phyloP scores from a whole-genome alignment of 768 basidiomycete species.

The Mycena alexandri region DNA sequence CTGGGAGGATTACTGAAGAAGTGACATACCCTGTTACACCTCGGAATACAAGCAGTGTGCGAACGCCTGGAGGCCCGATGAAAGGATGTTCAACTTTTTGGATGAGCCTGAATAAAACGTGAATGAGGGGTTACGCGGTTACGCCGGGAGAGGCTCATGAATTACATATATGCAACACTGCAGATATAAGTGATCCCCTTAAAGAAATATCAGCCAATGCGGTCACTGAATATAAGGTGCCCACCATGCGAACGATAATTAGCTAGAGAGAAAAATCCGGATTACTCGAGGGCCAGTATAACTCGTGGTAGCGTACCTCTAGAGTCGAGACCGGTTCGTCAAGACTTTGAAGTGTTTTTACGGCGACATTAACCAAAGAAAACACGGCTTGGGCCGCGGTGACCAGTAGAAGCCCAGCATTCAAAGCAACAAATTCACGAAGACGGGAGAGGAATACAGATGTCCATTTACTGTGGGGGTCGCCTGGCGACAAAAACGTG shows the following conservation, averaged over 20 bases:
- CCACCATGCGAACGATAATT: conserved; percentile 71
- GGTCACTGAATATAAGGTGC: conserved; percentile 20
- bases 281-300: conserved; percentile 8
- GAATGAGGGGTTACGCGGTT: conserved; percentile 11
- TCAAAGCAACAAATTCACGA: conserved; percentile 43
- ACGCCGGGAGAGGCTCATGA: conserved; percentile 19
- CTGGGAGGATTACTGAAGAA: conserved; percentile 10
- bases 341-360: conserved; percentile 71
- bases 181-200: conserved; percentile 66
- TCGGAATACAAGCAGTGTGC: conserved; percentile 58
- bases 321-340: conserved; percentile 70
- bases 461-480: neutral
- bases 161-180: conserved; percentile 65
- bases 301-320: conserved; percentile 54
- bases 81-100: conserved; percentile 62
- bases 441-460: conserved; percentile 3
- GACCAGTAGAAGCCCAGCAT: conserved; percentile 73
- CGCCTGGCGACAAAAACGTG: conserved; percentile 13
- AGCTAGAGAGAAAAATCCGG: conserved; percentile 50
- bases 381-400: conserved; percentile 70
- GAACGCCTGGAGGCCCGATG: conserved; percentile 67
- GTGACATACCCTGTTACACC: conserved; percentile 62
- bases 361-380: conserved; percentile 70
- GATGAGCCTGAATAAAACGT: conserved; percentile 45
- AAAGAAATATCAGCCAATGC: conserved; percentile 8